These are phyloP conservation scores for Raffaelea arxii DNA, from an alignment of 2,329 filamentous ascomycete genomes.

Conservation along the genomic window DNA sequence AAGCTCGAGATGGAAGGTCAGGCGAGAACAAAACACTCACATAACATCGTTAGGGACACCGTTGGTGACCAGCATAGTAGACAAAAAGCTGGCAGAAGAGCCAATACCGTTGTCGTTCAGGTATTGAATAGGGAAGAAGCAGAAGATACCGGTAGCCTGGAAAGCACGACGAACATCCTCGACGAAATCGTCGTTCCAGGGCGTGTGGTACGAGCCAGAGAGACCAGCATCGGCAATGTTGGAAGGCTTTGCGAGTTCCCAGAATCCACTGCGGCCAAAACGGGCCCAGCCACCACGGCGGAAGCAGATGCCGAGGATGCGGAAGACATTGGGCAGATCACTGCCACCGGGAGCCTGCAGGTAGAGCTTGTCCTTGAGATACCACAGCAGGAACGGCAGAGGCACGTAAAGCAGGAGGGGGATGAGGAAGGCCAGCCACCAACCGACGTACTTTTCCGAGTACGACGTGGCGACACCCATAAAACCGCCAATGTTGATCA, in stretches of 20 bases:
- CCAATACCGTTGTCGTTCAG: conserved; percentile 41
- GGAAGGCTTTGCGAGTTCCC: conserved; percentile 61
- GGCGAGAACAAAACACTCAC: too few species aligned
- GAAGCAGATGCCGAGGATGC: conserved; percentile 28
- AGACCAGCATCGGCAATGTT: conserved; percentile 33
- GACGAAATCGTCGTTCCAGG: conserved; percentile 41
- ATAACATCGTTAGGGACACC: conserved; percentile 71
- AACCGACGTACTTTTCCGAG: conserved; percentile 61
- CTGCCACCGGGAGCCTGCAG: conserved; percentile 35
- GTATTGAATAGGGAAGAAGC: conserved; percentile 37
- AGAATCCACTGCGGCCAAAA: conserved; percentile 41
- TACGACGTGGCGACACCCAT: conserved; percentile 59
- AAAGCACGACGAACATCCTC: conserved; percentile 54
- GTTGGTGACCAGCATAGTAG: conserved; percentile 39
- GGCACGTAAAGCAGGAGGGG: conserved; percentile 38
- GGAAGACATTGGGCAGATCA: conserved; percentile 33
- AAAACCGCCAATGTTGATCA: conserved; percentile 62
- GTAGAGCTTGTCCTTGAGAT: conserved; percentile 30
- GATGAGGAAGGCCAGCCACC: conserved; percentile 57
- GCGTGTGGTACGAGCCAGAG: conserved; percentile 23
- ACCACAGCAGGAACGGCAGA: conserved; percentile 30
- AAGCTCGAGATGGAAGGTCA: too few species aligned
- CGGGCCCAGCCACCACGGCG: conserved; percentile 27
- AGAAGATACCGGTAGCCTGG: conserved; percentile 59
- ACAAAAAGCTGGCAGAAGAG: conserved; percentile 34